These are phyloP conservation scores for Sphagnum tenellum DNA, from an alignment of 225 moss, liverwort and hornwort genomes.

Conservation along the genomic window DNA sequence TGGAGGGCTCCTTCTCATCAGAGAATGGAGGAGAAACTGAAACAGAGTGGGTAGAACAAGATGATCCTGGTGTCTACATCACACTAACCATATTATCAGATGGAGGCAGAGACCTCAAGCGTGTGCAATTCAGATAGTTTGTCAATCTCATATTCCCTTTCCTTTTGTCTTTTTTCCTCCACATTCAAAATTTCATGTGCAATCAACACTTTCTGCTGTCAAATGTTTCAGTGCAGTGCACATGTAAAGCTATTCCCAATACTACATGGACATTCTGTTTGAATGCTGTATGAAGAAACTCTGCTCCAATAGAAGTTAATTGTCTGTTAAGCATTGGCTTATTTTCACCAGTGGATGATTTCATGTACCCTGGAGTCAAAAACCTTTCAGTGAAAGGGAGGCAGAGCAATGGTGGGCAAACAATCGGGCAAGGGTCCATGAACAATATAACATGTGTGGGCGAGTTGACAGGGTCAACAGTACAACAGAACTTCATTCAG, in stretches of 20 bases:
- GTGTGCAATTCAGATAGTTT: slow-evolving; percentile 98
- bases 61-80: slow-evolving; percentile 97
- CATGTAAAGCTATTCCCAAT: no score
- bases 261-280: no score
- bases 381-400: slow-evolving; percentile 93
- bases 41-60: slow-evolving; percentile 99
- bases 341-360: no score
- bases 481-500: slow-evolving; percentile 21
- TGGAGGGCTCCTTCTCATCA: slow-evolving; percentile 22
- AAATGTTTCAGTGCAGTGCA: no score
- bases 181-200: no score
- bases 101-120: slow-evolving; percentile 94
- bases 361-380: slow-evolving; percentile 51
- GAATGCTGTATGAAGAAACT: no score
- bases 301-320: no score
- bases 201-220: no score
- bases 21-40: slow-evolving; percentile 81
- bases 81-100: slow-evolving; percentile 88
- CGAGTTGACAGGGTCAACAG: slow-evolving; percentile 62
- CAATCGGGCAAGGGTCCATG: slow-evolving; percentile 92
- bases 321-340: no score
- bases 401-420: slow-evolving; percentile 99
- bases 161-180: background rate
- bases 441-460: slow-evolving; percentile 86
- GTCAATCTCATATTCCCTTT: no score